Base-by-base conservation (phyloP, 2,329 filamentous ascomycete species). In the Penicillium hordei region DNA sequence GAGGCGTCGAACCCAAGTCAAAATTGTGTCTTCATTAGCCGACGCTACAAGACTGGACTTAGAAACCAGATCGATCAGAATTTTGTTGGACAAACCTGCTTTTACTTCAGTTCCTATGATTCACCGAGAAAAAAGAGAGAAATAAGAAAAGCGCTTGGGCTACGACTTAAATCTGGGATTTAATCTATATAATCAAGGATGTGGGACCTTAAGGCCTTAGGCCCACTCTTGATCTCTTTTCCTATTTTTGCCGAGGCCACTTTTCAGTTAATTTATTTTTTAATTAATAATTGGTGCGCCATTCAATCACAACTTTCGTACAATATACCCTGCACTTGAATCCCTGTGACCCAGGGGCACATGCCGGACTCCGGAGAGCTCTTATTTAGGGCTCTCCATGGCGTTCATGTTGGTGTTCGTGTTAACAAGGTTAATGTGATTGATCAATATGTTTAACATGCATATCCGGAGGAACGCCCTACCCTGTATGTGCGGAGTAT, bases 361-460 rank as follows among this genome's bases (percentile, higher is more conserved):
- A 34, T n/a, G 21, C 21, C 44, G 15, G 15, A 25, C 15, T n/a
- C 21, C 15, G n/a, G n/a, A 3, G 3, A 31, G 3, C 44, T 34
- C 13, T 17, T 45, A 27, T 27, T 10, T 38, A 42, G 10, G 25
- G 17, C 25, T 29, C 25, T 44, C 5, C 5, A 1, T 36, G 25
- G 43, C 46, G 48, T 60, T 36, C 42, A 19, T 51, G 25, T 5
- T 27, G 21, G 38, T 33, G 48, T 60, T 34, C 42, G 19, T 55
- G 34, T 54, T 40, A 10, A 40, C 44, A 1, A 40, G 19, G 57
- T 27, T 55, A 54, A 60, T 65, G 55, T 65, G 63, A 65, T 43
- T 25, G 51, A 65, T 65, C 63, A 55, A 40, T 49, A 56, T 40
- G 25, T 38, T 42, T 45, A 44, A 59, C 52, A 27, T 60, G 55